Evolutionary conservation across 2,329 filamentous ascomycete species (phyloP).

Genomic region (Polychaeton citri): DNA sequence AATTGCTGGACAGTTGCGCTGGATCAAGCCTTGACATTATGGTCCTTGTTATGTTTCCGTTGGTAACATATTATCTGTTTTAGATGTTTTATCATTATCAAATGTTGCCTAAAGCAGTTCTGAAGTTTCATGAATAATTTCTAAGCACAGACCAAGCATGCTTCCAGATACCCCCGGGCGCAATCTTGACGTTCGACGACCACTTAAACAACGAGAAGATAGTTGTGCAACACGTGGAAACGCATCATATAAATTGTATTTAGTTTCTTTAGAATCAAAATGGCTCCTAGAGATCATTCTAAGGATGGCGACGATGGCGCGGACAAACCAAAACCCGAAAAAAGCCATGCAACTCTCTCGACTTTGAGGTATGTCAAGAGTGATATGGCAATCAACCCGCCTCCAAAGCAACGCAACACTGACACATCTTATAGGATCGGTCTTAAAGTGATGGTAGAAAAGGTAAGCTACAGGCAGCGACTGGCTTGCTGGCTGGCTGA

Average conservation of each 20-base stretch:
- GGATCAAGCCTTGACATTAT: slow-evolving; percentile 26
- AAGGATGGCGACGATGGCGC: slow-evolving; percentile 15
- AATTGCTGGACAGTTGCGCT: slow-evolving; percentile 44
- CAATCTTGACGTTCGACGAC: slow-evolving; percentile 6
- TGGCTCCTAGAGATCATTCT: slow-evolving; percentile 41
- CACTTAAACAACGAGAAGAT: slow-evolving; percentile 3
- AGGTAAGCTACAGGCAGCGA: slow-evolving; percentile 38
- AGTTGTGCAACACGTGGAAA: neutral
- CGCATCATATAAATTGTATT: neutral
- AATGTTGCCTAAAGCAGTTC: too few species aligned
- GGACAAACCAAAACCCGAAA: slow-evolving; percentile 44
- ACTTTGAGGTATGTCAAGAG: slow-evolving; percentile 54
- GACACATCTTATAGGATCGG: slow-evolving; percentile 39
- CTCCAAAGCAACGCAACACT: slow-evolving; percentile 2
- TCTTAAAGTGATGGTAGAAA: slow-evolving; percentile 54
- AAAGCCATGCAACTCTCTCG: slow-evolving; percentile 70
- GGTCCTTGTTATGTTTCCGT: neutral
- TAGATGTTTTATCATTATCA: neutral
- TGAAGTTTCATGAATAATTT: too few species aligned
- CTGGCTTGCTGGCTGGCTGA: neutral
- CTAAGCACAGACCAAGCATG: too few species aligned
- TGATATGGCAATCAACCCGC: neutral
- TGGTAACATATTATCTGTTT: neutral
- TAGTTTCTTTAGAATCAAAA: slow-evolving; percentile 15
- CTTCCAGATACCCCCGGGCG: too few species aligned